These are phyloP conservation scores for Xylariaceae sp. DNA, from an alignment of 2,329 filamentous ascomycete species.

Conservation along the genomic window DNA sequence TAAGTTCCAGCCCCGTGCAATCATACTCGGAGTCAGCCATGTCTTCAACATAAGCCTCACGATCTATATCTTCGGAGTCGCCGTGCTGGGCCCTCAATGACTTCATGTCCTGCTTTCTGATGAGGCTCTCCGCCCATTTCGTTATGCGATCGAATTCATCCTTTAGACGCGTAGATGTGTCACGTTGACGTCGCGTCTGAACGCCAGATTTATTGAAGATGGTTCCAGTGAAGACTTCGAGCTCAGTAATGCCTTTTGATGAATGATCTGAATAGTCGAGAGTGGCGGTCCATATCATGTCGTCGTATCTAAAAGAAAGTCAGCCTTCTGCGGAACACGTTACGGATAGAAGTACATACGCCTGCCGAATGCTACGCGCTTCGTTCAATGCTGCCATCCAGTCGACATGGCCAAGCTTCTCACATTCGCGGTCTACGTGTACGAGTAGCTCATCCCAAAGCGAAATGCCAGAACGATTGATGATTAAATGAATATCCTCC, in stretches of 20 bases:
- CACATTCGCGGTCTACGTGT: conserved; percentile 38
- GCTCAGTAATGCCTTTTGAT: conserved; percentile 50
- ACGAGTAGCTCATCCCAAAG: conserved; percentile 53
- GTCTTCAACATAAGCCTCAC: conserved; percentile 3
- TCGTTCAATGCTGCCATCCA: conserved; percentile 45
- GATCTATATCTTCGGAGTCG: conserved; percentile 12
- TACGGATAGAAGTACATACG: conserved; percentile 46
- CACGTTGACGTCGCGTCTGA: conserved; percentile 57
- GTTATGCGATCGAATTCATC: conserved; percentile 57
- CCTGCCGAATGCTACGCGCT: conserved; percentile 51
- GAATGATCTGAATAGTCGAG: conserved; percentile 54
- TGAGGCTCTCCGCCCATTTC: conserved; percentile 47
- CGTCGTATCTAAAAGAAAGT: conserved; percentile 51
- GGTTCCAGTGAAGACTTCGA: conserved; percentile 62
- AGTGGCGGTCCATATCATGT: conserved; percentile 49
- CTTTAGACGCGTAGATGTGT: conserved; percentile 57
- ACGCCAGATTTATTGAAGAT: conserved; percentile 57
- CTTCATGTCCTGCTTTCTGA: conserved; percentile 37
- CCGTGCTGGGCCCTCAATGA: conserved; percentile 15
- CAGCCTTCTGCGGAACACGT: background rate
- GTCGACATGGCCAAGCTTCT: conserved; percentile 38
- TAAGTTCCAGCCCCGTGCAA: conserved; percentile 35
- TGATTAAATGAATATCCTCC: conserved; percentile 49
- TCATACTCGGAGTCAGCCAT: background rate
- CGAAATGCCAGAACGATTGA: conserved; percentile 37